phyloP scores from a whole-genome alignment of 495 filamentous ascomycete genomes.

The Neurospora pannonica region DNA sequence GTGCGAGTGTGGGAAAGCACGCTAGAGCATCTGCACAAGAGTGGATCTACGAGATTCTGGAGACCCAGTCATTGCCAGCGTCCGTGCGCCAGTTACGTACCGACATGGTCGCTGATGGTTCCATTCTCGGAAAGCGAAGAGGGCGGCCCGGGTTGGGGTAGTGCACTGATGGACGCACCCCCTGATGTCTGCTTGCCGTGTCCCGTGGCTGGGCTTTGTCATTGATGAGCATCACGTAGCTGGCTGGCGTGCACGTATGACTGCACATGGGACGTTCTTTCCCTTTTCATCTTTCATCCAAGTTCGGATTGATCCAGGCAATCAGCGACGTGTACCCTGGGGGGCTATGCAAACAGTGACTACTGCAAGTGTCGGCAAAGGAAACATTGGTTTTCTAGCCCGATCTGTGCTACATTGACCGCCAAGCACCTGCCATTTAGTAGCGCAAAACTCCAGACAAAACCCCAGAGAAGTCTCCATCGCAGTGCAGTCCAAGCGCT shows the following conservation, averaged over 20 bases:
- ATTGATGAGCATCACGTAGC: neutral
- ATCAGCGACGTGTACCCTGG: neutral
- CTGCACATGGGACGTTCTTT: neutral
- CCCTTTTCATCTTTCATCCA: neutral
- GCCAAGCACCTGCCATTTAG: neutral
- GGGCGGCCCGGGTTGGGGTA: neutral
- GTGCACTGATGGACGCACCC: neutral
- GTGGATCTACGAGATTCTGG: neutral
- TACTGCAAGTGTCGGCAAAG: neutral
- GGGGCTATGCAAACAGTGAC: neutral
- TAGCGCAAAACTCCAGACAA: neutral
- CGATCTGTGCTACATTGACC: neutral
- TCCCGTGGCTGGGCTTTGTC: neutral
- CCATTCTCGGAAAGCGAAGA: neutral
- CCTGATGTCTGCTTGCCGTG: neutral
- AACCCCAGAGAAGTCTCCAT: neutral
- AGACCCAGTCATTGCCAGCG: neutral
- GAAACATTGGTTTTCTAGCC: neutral
- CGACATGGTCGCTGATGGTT: neutral
- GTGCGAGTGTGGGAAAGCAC: neutral
- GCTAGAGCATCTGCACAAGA: neutral
- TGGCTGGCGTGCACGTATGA: neutral
- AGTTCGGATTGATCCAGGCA: neutral
- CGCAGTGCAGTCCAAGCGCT: neutral
- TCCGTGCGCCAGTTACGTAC: neutral